phyloP scores from a whole-genome alignment of 139 green algal genomes.

The Mychonastes homosphaera region DNA sequence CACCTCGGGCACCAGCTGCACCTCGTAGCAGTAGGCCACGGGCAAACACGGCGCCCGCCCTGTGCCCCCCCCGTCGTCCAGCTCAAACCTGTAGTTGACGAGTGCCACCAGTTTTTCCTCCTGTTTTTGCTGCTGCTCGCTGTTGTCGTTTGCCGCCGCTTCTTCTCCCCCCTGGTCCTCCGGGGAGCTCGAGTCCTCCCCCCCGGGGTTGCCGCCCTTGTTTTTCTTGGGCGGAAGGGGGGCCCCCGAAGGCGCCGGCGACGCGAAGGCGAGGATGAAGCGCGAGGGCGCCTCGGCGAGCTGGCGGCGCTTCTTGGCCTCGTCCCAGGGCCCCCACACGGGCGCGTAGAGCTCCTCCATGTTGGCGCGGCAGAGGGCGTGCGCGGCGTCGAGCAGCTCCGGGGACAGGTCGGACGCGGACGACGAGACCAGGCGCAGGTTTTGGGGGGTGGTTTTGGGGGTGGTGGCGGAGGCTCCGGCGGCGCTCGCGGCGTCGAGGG shows the following conservation, averaged over 20 bases:
- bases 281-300: constrained; percentile 3
- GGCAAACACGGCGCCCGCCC: constrained; percentile 3
- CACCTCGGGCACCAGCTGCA: constrained; percentile 12
- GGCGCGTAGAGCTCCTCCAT: constrained; percentile 12
- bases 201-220: background rate
- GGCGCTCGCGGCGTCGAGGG: no score
- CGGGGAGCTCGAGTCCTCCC: background rate
- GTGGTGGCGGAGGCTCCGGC: no score
- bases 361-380: constrained; percentile 6
- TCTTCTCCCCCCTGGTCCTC: background rate
- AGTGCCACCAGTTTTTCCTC: background rate
- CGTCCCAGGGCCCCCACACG: constrained; percentile 9
- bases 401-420: background rate
- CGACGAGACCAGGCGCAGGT: no score
- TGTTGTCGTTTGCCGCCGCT: background rate
- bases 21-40: constrained; percentile 24
- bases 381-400: background rate
- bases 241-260: background rate
- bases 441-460: no score
- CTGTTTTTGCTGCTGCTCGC: background rate
- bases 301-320: constrained; percentile 5
- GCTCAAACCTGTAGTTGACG: constrained; percentile 14
- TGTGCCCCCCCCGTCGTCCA: constrained; percentile 11
- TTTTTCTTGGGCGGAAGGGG: background rate
- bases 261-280: background rate